Evolutionary conservation across 2,329 filamentous ascomycete species (phyloP).

Genomic region (Fusarium ambrosium): DNA sequence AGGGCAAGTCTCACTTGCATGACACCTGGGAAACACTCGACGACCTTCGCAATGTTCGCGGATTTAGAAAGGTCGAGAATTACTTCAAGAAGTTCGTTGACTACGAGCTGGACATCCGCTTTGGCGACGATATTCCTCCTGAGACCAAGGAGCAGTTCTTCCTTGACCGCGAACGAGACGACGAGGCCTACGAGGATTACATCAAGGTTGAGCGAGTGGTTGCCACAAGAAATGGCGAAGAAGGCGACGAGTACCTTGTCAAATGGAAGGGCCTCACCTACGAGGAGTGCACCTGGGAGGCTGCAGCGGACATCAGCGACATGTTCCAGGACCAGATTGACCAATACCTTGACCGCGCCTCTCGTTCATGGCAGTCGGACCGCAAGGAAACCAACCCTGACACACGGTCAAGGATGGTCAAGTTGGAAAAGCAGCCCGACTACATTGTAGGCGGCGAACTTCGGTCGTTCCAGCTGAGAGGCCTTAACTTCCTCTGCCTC

Average conservation of each 20-base stretch:
- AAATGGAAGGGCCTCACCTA: conserved; percentile 98
- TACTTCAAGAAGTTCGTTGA: conserved; percentile 89
- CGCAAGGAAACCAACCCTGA: conserved; percentile 80
- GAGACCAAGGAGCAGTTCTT: conserved; percentile 95
- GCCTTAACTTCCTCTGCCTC: conserved; percentile 94
- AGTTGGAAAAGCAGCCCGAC: conserved; percentile 82
- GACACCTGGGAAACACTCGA: conserved; percentile 93
- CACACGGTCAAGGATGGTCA: conserved; percentile 80
- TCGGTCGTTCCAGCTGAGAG: conserved; percentile 92
- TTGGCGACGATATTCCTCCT: conserved; percentile 81
- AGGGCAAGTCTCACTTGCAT: conserved; percentile 94
- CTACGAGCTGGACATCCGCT: conserved; percentile 82
- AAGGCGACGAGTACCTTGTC: conserved; percentile 88
- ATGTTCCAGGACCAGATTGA: conserved; percentile 92
- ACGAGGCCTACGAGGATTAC: conserved; percentile 90
- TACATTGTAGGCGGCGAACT: conserved; percentile 90
- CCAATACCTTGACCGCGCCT: conserved; percentile 86
- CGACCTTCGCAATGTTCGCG: conserved; percentile 80
- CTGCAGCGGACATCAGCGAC: conserved; percentile 78
- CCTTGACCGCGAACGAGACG: conserved; percentile 91
- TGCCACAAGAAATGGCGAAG: conserved; percentile 82
- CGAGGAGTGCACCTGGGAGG: conserved; percentile 95
- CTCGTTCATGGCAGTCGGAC: conserved; percentile 85
- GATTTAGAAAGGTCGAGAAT: conserved; percentile 91
- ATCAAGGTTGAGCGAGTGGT: conserved; percentile 95